phyloP scores from a whole-genome alignment of 2,329 filamentous ascomycete species.

The Clonostachys sp. region DNA sequence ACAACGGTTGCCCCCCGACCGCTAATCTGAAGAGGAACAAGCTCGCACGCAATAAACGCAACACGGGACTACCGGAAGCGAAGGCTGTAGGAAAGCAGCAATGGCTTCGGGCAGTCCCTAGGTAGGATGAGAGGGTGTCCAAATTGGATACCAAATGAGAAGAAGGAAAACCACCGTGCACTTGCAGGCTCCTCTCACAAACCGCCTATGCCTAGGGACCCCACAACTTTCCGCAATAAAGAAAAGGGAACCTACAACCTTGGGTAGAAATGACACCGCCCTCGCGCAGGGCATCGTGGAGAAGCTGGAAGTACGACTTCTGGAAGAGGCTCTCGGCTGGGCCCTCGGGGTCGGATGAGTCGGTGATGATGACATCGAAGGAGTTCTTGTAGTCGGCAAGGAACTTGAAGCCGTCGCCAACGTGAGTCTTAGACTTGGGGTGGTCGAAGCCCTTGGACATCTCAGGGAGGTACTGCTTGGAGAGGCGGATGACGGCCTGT shows the following conservation, averaged over 20 bases:
- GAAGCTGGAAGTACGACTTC: conserved; percentile 97
- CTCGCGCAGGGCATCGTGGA: conserved; percentile 83
- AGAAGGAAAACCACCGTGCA: neutral
- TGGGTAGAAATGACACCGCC: conserved; percentile 99
- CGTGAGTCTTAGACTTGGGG: conserved; percentile 86
- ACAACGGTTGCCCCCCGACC: no score
- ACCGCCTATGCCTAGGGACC: conserved; percentile 24
- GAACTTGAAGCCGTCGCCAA: conserved; percentile 99
- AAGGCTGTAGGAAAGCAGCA: conserved; percentile 28
- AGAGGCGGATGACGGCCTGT: conserved; percentile 91
- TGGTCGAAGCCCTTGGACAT: conserved; percentile 94
- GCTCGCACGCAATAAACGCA: conserved; percentile 7
- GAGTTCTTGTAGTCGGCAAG: conserved; percentile 92
- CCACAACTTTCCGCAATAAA: conserved; percentile 32
- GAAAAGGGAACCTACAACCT: conserved; percentile 95
- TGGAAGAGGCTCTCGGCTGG: conserved; percentile 96
- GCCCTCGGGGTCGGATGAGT: conserved; percentile 95
- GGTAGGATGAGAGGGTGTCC: conserved; percentile 14
- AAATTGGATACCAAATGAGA: neutral
- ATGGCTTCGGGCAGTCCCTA: conserved; percentile 29
- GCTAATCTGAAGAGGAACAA: no score
- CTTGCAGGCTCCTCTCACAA: conserved; percentile 2
- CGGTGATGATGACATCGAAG: conserved; percentile 99
- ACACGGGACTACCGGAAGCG: conserved; percentile 29
- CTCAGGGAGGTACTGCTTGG: conserved; percentile 93